These are phyloP conservation scores for Daldinia eschscholtzii DNA, from an alignment of 2,329 filamentous ascomycete genomes.

Conservation along the genomic window DNA sequence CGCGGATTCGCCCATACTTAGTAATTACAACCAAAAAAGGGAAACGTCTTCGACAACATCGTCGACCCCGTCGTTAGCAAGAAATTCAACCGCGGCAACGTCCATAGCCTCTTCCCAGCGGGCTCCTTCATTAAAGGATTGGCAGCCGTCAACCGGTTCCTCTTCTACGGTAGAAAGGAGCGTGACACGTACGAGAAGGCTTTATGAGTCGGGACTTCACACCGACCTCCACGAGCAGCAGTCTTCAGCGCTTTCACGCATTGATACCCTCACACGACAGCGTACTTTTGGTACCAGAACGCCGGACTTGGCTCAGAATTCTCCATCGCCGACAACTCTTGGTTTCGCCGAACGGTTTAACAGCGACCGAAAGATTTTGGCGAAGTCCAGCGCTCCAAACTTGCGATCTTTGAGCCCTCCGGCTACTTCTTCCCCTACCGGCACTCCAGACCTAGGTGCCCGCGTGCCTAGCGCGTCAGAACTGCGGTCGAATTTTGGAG, in stretches of 20 bases:
- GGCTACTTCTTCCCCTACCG: constrained; percentile 54
- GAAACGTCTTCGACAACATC: constrained; percentile 91
- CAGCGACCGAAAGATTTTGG: constrained; percentile 60
- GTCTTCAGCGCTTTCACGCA: constrained; percentile 78
- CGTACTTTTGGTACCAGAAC: constrained; percentile 65
- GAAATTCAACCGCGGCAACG: constrained; percentile 88
- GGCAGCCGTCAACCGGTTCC: constrained; percentile 58
- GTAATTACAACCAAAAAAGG: constrained; percentile 78
- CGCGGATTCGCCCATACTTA: constrained; percentile 68
- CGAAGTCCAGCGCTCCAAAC: constrained; percentile 76
- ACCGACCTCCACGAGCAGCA: constrained; percentile 87
- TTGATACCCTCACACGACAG: constrained; percentile 82
- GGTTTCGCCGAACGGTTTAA: constrained; percentile 61
- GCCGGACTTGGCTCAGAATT: constrained; percentile 60
- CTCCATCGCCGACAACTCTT: constrained; percentile 61
- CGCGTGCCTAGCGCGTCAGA: constrained; percentile 55
- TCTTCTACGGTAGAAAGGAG: constrained; percentile 70
- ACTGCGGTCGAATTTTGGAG: constrained; percentile 54
- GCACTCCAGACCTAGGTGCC: constrained; percentile 54
- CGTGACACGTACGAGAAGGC: constrained; percentile 76
- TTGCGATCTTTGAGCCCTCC: constrained; percentile 70
- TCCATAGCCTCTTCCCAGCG: constrained; percentile 81
- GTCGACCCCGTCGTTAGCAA: constrained; percentile 72
- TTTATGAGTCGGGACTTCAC: constrained; percentile 86
- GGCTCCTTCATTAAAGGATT: constrained; percentile 65